Base-by-base conservation (phyloP, 2,329 filamentous ascomycete species). In the Cladosporium oxysporum region DNA sequence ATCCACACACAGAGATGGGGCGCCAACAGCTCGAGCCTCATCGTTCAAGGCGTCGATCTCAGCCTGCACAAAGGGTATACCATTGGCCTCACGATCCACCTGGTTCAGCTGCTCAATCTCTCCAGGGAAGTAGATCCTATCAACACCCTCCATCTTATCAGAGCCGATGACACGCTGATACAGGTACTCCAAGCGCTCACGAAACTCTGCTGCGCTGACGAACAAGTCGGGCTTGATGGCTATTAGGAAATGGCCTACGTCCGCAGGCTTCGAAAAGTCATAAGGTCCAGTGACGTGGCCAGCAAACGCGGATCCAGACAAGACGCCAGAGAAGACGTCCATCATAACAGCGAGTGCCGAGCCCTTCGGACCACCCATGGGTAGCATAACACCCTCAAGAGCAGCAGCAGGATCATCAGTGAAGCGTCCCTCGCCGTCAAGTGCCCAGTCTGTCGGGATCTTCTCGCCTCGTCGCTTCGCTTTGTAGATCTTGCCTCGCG, bases 351-450 rank as follows among this genome's bases (percentile, higher is more conserved):
- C 82, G 49, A 95, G 76, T 0, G 85, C 92, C 2, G 89, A 91
- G 0, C 92, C 92, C 76, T 95, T 95, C 0, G 91, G 91, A 0
- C 92, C 91, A 2, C 91, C 91, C 90, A 95, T 93, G 0, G 91
- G 91, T 23, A 94, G 79, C 91, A 95, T 94, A 3, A 93, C 90
- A 1, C 91, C 91, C 37, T 87, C 85, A 11, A 95, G 79, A 0
- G 91, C 92, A 23, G 83, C 83, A 1, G 83, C 85, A 0, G 92
- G 91, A 71, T 95, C 90, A 50, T 74, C 72, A 3, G 0, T 76
- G 29, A 63, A 67, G 31, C 65, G 58, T 3, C 91, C 91, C 18
- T 93, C 85, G 0, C 80, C 82, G 76, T 94, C 91, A 7, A 94
- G 80, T 1, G 91, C 91, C 91, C 91, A 95, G 71, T 89, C 88